Conservation (phyloP, 768 basidiomycete genomes). For the Suillus clintonianus region DNA sequence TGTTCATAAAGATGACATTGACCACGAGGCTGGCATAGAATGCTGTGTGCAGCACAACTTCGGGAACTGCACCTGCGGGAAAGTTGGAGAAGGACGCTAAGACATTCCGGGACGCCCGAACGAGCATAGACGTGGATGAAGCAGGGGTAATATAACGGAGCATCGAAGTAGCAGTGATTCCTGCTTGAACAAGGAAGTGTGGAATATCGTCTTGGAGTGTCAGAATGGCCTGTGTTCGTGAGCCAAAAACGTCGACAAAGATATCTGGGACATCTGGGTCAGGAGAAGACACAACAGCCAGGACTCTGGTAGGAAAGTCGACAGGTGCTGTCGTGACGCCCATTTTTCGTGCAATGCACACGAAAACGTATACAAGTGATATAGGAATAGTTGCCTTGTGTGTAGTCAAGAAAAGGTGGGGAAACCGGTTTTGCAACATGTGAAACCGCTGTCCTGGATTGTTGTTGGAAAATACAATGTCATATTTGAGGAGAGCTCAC, state of each 20-base stretch:
- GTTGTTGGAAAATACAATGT: constrained; percentile 1
- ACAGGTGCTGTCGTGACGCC: constrained; percentile 54
- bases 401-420: constrained; percentile 55
- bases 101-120: constrained; percentile 42
- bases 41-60: constrained; percentile 36
- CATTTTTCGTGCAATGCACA: constrained; percentile 51
- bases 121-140: constrained; percentile 38
- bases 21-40: constrained; percentile 39
- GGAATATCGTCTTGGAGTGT: constrained; percentile 40
- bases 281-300: constrained; percentile 49
- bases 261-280: constrained; percentile 37
- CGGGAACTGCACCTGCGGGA: constrained; percentile 22
- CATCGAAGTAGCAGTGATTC: constrained; percentile 20
- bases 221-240: constrained; percentile 33
- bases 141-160: constrained; percentile 30
- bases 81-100: constrained; percentile 31
- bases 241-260: constrained; percentile 51
- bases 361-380: constrained; percentile 60
- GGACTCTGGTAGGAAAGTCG: constrained; percentile 56
- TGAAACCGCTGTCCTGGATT: constrained; percentile 40
- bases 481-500: constrained; percentile 31
- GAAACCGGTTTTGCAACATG: constrained; percentile 54
- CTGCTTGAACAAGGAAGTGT: constrained; percentile 26
- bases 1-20: constrained; percentile 38
- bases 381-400: constrained; percentile 57